phyloP scores from a whole-genome alignment of 768 basidiomycete species.

The Amanita fuliginea region DNA sequence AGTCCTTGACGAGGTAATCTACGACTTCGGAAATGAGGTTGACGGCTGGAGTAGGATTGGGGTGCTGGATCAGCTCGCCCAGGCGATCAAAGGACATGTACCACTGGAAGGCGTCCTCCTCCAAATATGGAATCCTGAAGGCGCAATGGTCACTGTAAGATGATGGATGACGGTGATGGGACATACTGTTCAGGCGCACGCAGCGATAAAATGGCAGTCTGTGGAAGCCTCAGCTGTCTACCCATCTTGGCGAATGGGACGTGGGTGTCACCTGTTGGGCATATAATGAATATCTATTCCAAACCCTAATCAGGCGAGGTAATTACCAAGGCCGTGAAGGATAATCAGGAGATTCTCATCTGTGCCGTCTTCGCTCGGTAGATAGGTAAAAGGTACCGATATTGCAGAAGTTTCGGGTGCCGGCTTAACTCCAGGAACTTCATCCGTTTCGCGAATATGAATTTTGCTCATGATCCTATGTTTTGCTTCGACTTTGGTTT shows the following conservation, averaged over 20 bases:
- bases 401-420: slow-evolving; percentile 34
- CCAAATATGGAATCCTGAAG: slow-evolving; percentile 62
- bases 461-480: slow-evolving; percentile 9
- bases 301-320: not conserved
- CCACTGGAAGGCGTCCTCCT: slow-evolving; percentile 80
- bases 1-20: slow-evolving; percentile 44
- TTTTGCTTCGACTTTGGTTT: not conserved
- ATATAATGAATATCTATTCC: not conserved
- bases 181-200: slow-evolving; percentile 69
- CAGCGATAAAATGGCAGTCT: slow-evolving; percentile 76
- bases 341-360: slow-evolving; percentile 82
- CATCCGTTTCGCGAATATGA: slow-evolving; percentile 19
- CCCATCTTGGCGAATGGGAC: slow-evolving; percentile 69
- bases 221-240: slow-evolving; percentile 68
- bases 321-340: slow-evolving; percentile 75
- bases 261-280: slow-evolving; percentile 66
- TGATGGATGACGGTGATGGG: not conserved
- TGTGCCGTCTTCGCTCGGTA: slow-evolving; percentile 68
- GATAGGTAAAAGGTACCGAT: slow-evolving; percentile 52
- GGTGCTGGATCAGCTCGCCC: slow-evolving; percentile 58
- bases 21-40: slow-evolving; percentile 42
- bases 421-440: slow-evolving; percentile 32
- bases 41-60: slow-evolving; percentile 66
- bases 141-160: not conserved
- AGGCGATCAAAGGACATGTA: slow-evolving; percentile 73